Conservation (phyloP, 495 filamentous ascomycete genomes). For the Xylaria intraflava region DNA sequence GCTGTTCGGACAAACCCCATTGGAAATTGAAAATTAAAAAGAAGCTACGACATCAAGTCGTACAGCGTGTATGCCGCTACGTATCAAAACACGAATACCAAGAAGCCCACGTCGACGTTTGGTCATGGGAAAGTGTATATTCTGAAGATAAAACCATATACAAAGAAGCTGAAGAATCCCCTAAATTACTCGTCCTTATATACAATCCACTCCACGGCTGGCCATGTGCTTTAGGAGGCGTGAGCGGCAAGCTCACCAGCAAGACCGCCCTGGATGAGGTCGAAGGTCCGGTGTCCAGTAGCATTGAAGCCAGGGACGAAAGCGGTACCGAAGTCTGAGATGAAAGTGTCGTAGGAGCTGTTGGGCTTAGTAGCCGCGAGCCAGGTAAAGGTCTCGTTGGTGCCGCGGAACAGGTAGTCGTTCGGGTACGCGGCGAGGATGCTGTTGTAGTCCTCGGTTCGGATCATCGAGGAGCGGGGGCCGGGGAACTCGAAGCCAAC, state of each 20-base stretch:
- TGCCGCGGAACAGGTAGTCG: constrained; percentile 21
- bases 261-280: constrained; percentile 8
- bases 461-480: constrained; percentile 18
- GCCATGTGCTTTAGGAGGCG: not conserved
- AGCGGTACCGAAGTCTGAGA: constrained; percentile 8
- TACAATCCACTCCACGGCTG: not conserved
- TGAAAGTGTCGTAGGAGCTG: constrained; percentile 7
- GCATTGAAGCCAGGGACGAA: constrained; percentile 8
- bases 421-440: constrained; percentile 34
- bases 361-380: constrained; percentile 21
- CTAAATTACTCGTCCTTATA: not conserved
- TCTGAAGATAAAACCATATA: too few species aligned
- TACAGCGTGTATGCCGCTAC: too few species aligned
- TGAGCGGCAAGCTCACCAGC: not conserved
- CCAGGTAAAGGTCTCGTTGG: constrained; percentile 22
- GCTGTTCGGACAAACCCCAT: too few species aligned
- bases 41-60: too few species aligned
- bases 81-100: too few species aligned
- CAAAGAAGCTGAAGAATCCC: too few species aligned
- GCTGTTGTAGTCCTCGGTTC: constrained; percentile 28
- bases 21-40: too few species aligned
- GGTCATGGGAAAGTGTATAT: too few species aligned
- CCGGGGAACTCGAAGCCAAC: constrained; percentile 44
- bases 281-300: constrained; percentile 9
- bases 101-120: too few species aligned